Evolutionary conservation across 768 basidiomycete species (phyloP).

Genomic region (Xerocomus spinulosus): DNA sequence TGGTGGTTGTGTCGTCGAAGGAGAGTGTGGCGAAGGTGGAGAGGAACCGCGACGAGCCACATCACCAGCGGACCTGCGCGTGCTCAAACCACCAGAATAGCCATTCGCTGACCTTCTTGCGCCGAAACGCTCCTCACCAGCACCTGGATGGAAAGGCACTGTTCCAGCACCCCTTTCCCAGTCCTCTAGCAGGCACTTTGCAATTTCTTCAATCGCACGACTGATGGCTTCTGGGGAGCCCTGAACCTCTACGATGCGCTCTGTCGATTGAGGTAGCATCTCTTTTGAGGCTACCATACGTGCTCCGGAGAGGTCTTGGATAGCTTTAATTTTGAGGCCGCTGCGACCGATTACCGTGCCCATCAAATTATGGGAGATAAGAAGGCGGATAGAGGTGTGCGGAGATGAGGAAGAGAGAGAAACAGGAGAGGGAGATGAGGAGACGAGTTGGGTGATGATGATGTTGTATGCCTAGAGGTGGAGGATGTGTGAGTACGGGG

Average conservation of each 20-base stretch:
- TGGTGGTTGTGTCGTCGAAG: slow-evolving; percentile 51
- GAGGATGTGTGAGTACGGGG: slow-evolving; percentile 6
- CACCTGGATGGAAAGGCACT: slow-evolving; percentile 91
- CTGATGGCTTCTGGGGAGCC: slow-evolving; percentile 90
- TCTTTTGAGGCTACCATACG: slow-evolving; percentile 99
- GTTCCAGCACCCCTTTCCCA: slow-evolving; percentile 94
- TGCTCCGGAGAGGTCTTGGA: slow-evolving; percentile 92
- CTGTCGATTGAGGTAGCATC: slow-evolving; percentile 98
- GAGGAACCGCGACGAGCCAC: slow-evolving; percentile 40
- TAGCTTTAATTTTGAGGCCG: slow-evolving; percentile 98
- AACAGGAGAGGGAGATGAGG: slow-evolving; percentile 68
- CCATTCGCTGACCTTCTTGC: slow-evolving; percentile 50
- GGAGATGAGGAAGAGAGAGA: slow-evolving; percentile 59
- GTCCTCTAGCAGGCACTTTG: slow-evolving; percentile 91
- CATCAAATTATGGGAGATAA: slow-evolving; percentile 99
- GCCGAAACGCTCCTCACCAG: slow-evolving; percentile 61
- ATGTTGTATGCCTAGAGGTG: slow-evolving; percentile 79
- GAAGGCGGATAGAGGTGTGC: slow-evolving; percentile 89
- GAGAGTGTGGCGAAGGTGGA: slow-evolving; percentile 33
- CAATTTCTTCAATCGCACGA: slow-evolving; percentile 92
- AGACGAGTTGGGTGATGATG: slow-evolving; percentile 87
- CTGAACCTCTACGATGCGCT: slow-evolving; percentile 97
- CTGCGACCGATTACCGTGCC: slow-evolving; percentile 95
- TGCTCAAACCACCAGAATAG: slow-evolving; percentile 43
- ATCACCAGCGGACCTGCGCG: slow-evolving; percentile 68